Percentiles rank a stretch among this genome's conserved stretches.
Conservation (phyloP, 108 stramenopile genomes). For the Cyclotella baltica region DNA sequence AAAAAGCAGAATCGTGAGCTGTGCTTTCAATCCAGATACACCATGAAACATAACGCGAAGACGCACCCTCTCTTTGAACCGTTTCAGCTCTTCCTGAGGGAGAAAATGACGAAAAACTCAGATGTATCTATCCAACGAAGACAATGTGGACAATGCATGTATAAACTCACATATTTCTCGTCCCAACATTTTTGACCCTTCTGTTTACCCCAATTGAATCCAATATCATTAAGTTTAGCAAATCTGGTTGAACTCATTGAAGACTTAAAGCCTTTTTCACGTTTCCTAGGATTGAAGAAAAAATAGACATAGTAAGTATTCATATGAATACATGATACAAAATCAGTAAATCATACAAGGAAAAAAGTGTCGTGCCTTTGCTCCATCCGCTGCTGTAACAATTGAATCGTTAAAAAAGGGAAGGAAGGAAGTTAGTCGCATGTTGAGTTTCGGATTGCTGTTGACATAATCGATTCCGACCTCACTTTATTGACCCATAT, state of each 20-base stretch:
- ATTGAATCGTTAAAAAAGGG: neutral
- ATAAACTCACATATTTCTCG: neutral
- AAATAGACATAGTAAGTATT: too few species aligned
- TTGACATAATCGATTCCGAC: neutral
- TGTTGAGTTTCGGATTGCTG: neutral
- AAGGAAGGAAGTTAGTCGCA: neutral
- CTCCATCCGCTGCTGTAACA: neutral
- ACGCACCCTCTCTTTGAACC: too few species aligned
- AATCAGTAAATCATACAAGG: too few species aligned
- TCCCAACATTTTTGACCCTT: neutral
- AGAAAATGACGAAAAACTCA: too few species aligned
- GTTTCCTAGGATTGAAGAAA: too few species aligned
- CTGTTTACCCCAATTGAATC: neutral
- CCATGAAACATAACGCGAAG: too few species aligned
- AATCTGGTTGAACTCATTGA: neutral
- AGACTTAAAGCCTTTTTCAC: neutral
- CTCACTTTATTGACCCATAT: neutral
- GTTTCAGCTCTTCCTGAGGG: too few species aligned
- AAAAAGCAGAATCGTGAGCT: too few species aligned
- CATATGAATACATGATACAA: too few species aligned
- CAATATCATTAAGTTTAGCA: neutral
- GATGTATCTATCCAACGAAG: neutral
- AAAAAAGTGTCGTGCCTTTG: too few species aligned
- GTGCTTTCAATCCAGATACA: too few species aligned
- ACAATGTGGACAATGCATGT: neutral